Percentiles rank a stretch among this genome's conserved stretches.
These are phyloP conservation scores for Xylaria sp. DNA, from an alignment of 2,329 filamentous ascomycete genomes.

Conservation along the genomic window DNA sequence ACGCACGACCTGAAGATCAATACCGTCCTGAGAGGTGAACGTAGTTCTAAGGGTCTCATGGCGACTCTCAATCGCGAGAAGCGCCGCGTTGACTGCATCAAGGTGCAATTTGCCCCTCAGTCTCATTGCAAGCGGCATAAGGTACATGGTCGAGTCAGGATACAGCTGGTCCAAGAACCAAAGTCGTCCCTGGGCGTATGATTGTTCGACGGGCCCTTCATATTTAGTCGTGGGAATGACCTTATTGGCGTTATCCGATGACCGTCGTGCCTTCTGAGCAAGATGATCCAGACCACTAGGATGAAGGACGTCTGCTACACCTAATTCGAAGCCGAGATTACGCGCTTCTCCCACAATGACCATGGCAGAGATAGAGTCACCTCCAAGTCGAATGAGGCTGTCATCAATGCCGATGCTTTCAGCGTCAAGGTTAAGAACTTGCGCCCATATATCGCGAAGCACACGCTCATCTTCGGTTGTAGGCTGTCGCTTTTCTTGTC, in stretches of 20 bases:
- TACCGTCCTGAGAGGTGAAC: conserved; percentile 14
- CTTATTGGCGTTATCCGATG: not conserved
- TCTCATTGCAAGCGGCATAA: conserved; percentile 9
- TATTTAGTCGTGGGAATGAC: not conserved
- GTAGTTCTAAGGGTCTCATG: conserved; percentile 21
- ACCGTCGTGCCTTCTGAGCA: not conserved
- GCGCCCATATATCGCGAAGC: conserved; percentile 19
- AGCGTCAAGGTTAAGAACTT: conserved; percentile 15
- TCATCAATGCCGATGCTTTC: conserved; percentile 17
- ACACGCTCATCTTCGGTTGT: not conserved
- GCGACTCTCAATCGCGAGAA: conserved; percentile 12
- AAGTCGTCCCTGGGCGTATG: conserved; percentile 17
- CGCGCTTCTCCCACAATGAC: conserved; percentile 17
- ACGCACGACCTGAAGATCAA: conserved; percentile 17
- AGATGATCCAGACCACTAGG: not conserved
- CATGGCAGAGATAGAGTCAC: conserved; percentile 36
- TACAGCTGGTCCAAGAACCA: conserved; percentile 22
- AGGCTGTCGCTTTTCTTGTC: not conserved
- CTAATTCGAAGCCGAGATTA: not conserved
- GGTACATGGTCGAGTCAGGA: conserved; percentile 7
- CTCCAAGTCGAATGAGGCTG: conserved; percentile 35
- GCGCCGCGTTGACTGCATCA: conserved; percentile 10
- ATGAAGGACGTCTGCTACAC: conserved; percentile 5
- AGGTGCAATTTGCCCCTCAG: conserved; percentile 10
- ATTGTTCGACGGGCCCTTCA: conserved; percentile 14